Evolutionary conservation across 768 basidiomycete genomes (phyloP).

Genomic region (Cubamyces lactineus): DNA sequence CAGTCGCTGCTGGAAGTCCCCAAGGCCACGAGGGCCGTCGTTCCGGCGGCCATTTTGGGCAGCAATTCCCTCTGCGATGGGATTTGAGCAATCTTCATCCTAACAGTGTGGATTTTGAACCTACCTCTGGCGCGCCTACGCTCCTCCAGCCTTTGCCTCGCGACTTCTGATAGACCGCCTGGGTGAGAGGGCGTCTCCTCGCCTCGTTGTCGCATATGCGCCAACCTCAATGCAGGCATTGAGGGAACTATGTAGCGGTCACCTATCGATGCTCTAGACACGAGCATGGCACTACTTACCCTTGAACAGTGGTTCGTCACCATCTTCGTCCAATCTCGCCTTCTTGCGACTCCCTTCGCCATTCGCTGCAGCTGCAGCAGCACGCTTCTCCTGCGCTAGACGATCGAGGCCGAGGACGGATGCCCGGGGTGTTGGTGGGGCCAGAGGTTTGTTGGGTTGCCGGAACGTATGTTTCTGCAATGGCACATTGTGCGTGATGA

Average conservation of each 20-base stretch:
- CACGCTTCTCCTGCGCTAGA: conserved; percentile 87
- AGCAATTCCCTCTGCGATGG: conserved; percentile 65
- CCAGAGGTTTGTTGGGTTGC: conserved; percentile 69
- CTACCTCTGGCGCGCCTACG: conserved; percentile 67
- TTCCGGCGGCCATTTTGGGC: conserved; percentile 57
- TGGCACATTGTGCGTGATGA: conserved; percentile 9
- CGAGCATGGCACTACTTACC: conserved; percentile 47
- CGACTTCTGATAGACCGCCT: conserved; percentile 82
- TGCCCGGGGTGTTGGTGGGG: conserved; percentile 75
- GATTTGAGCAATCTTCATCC: not conserved
- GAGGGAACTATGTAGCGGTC: conserved; percentile 63
- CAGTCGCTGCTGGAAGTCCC: conserved; percentile 90
- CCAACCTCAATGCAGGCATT: conserved; percentile 59
- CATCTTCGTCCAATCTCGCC: conserved; percentile 52
- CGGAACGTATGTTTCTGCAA: conserved; percentile 79
- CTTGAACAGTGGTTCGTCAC: conserved; percentile 82
- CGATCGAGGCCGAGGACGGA: conserved; percentile 88
- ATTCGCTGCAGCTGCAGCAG: conserved; percentile 49
- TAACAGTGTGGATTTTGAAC: not conserved
- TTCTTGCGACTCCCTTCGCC: conserved; percentile 66
- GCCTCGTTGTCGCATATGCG: conserved; percentile 71
- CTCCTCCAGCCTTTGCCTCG: conserved; percentile 75
- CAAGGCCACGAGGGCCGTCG: conserved; percentile 76
- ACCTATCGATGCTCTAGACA: not conserved
- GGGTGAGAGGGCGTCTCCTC: conserved; percentile 95